Percentiles rank a stretch among this genome's conserved stretches.
Conservation (phyloP, 257 asterid genomes). For the Plantago ovata region DNA sequence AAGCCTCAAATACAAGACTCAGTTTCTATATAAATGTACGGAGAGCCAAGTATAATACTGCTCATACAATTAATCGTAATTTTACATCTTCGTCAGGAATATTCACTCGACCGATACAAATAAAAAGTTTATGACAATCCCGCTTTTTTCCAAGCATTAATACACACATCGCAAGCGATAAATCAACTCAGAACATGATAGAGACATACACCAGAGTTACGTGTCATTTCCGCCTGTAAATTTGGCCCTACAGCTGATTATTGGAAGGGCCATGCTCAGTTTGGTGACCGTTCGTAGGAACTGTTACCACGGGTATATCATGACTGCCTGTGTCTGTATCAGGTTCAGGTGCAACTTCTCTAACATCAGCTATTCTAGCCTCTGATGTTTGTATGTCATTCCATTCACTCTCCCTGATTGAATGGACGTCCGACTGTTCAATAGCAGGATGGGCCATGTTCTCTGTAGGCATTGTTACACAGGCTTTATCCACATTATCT, state of each 20-base stretch:
- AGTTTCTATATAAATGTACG: too few species aligned
- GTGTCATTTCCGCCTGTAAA: slow-evolving; percentile 14
- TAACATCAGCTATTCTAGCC: slow-evolving; percentile 74
- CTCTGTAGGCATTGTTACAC: slow-evolving; percentile 53
- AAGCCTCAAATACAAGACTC: too few species aligned
- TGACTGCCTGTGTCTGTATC: slow-evolving; percentile 48
- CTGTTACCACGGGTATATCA: slow-evolving; percentile 70
- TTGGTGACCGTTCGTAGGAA: slow-evolving; percentile 51
- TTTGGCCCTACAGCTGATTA: slow-evolving; percentile 47
- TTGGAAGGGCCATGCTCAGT: slow-evolving; percentile 59
- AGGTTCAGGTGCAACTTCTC: slow-evolving; percentile 75
- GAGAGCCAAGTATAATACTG: too few species aligned
- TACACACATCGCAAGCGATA: slow-evolving; percentile 6
- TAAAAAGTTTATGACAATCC: too few species aligned
- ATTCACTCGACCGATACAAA: too few species aligned
- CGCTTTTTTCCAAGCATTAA: too few species aligned
- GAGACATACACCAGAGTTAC: slow-evolving; percentile 11
- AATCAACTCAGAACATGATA: slow-evolving; percentile 1
- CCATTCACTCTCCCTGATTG: slow-evolving; percentile 78
- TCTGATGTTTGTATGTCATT: slow-evolving; percentile 87
- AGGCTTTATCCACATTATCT: slow-evolving; percentile 91
- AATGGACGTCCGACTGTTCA: slow-evolving; percentile 51
- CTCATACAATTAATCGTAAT: too few species aligned
- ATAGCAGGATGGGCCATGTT: slow-evolving; percentile 40
- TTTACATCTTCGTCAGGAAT: too few species aligned